Evolutionary conservation across 345 rosid species (phyloP), one percentile per base, ranked within the genome.

Genomic region (Syzygium jambos): DNA sequence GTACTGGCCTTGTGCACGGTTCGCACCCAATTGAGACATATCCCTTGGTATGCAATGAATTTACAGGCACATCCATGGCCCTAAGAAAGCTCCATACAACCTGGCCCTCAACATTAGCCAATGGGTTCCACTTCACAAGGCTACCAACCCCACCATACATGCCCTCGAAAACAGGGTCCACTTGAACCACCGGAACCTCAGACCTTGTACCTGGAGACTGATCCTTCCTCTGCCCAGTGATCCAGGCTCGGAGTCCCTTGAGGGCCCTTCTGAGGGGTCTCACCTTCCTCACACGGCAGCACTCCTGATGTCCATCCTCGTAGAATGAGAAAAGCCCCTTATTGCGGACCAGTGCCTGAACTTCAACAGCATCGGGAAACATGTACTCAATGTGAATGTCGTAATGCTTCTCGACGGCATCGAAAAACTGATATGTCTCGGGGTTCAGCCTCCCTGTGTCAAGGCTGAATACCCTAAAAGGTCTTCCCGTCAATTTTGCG

Each of bases 281-380:
- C 85, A 98, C 99, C 90, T 98, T 98, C 90, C 99, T 95, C 53
- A 95, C 97, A 41, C 99, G 95, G 94, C 99, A 98, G 93, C 99
- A 97, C 84, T 97, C 99, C 63, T 96, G 99, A 90, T 97, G 99
- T 83, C 99, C 99, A 49, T 97, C 99, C 86, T 97, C 98, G 2
- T 97, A 97, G 90, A 97, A 97, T 13, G 98, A 97, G 90, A 96
- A 97, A 51, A 97, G 92, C 23, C 99, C 99, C 87, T 97, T 97
- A 93, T 91, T 95, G 91, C 99, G 94, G 6, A 96, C 99, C 56
- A 98, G 88, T 82, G 92, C 98, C 90, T 96, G 98, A 89, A 97
- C 99, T 90, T 97, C 99, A 54, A 95, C 97, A 23, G 99, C 92
- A 88, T 98, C 99, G 1, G 99, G 99, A 87, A 98, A 96, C 99